A percentile compares a stretch with the other conserved stretches of the same genome.
Conservation (phyloP, 2,329 filamentous ascomycete species). For the Sarocladium brachiariae region DNA sequence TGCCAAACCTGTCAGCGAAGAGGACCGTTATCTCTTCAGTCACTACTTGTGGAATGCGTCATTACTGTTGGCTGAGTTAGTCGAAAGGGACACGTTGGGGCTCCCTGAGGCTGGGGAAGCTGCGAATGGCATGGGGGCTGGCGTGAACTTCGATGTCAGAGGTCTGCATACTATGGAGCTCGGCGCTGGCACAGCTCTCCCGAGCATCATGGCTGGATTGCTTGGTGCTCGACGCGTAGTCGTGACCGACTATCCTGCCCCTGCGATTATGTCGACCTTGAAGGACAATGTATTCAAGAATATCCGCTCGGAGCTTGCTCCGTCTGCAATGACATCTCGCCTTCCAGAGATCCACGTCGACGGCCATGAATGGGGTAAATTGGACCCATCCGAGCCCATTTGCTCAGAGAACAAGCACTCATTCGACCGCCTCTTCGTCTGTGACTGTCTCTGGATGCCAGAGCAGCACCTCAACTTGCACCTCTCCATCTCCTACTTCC, state of each 20-base stretch:
- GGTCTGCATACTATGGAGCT: slow-evolving; percentile 54
- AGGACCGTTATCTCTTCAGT: slow-evolving; percentile 55
- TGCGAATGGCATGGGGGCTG: not conserved
- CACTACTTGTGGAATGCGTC: slow-evolving; percentile 70
- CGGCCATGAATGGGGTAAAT: slow-evolving; percentile 61
- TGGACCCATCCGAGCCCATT: slow-evolving; percentile 22
- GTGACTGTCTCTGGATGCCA: slow-evolving; percentile 72
- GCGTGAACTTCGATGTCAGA: slow-evolving; percentile 37
- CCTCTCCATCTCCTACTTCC: slow-evolving; percentile 55
- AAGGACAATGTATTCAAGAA: slow-evolving; percentile 51
- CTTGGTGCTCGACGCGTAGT: slow-evolving; percentile 39
- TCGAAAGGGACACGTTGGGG: slow-evolving; percentile 41
- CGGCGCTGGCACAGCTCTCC: slow-evolving; percentile 57
- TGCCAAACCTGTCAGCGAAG: slow-evolving; percentile 41
- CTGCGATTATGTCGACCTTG: slow-evolving; percentile 52
- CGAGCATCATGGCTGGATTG: slow-evolving; percentile 41
- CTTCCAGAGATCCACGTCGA: slow-evolving; percentile 35
- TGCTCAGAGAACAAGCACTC: slow-evolving; percentile 22
- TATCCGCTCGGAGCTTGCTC: slow-evolving; percentile 27
- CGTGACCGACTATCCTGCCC: slow-evolving; percentile 38
- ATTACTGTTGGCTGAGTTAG: slow-evolving; percentile 46
- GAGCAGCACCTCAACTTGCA: slow-evolving; percentile 61
- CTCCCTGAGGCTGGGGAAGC: slow-evolving; percentile 11
- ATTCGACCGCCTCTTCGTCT: slow-evolving; percentile 60
- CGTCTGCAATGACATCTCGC: slow-evolving; percentile 15